These are phyloP conservation scores for Diaporthe vexans DNA, from an alignment of 2,329 filamentous ascomycete genomes.

Conservation along the genomic window DNA sequence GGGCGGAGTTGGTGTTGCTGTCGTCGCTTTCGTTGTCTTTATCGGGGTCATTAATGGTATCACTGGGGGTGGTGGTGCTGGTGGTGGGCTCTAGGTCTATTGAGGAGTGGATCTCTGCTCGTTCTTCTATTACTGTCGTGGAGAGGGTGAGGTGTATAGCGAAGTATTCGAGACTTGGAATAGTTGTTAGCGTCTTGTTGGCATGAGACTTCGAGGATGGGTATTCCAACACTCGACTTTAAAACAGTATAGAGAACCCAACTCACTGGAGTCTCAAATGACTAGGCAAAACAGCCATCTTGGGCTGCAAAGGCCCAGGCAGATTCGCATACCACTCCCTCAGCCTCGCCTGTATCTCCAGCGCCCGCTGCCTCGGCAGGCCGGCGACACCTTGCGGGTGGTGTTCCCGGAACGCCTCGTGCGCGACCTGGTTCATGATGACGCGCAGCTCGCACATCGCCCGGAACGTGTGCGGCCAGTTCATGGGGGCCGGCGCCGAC, in stretches of 20 bases:
- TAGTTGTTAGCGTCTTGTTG: no score
- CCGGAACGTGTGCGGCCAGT: conserved; percentile 19
- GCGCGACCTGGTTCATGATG: conserved; percentile 4
- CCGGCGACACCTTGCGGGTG: not conserved
- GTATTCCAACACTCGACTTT: no score
- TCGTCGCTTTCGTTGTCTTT: no score
- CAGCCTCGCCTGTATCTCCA: not conserved
- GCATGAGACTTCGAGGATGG: no score
- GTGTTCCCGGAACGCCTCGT: conserved; percentile 1
- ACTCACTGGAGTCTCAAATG: conserved; percentile 15
- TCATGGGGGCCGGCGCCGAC: not conserved
- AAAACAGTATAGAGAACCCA: no score
- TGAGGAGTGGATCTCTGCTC: not conserved
- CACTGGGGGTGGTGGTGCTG: no score
- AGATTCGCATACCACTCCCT: not conserved
- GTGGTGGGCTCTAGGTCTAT: not conserved
- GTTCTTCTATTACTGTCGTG: conserved; percentile 15
- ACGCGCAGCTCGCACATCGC: conserved; percentile 11
- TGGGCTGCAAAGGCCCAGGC: not conserved
- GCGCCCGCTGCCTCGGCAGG: not conserved
- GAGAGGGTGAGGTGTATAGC: not conserved
- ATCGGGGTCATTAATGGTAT: no score
- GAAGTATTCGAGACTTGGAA: conserved; percentile 2
- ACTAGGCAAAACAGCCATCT: not conserved
- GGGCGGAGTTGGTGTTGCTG: not conserved